These are phyloP conservation scores for Fusarium tricinctum DNA, from an alignment of 2,329 filamentous ascomycete species.

Conservation along the genomic window DNA sequence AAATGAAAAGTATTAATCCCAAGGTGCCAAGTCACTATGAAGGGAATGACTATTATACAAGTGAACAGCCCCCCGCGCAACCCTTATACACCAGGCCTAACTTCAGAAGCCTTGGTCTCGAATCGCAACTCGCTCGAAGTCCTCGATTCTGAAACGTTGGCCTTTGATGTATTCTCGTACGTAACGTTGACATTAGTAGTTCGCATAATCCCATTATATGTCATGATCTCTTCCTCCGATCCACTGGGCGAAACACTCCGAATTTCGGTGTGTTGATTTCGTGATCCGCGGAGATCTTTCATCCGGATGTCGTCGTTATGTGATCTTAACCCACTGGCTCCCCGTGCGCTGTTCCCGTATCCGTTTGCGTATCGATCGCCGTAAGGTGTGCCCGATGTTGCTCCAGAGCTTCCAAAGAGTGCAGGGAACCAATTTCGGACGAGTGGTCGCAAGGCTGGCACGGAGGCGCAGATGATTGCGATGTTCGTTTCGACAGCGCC, in stretches of 20 bases:
- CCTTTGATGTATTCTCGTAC: conserved; percentile 34
- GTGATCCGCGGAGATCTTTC: conserved; percentile 37
- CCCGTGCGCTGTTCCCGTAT: conserved; percentile 33
- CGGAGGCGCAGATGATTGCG: conserved; percentile 54
- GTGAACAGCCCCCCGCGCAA: too few species aligned
- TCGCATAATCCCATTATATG: conserved; percentile 57
- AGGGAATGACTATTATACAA: neutral
- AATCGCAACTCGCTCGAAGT: conserved; percentile 34
- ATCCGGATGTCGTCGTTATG: conserved; percentile 36
- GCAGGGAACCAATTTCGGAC: conserved; percentile 52
- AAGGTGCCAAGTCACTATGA: neutral
- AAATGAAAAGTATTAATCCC: too few species aligned
- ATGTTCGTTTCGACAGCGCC: conserved; percentile 56
- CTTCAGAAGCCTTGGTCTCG: conserved; percentile 24
- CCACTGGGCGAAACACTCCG: conserved; percentile 53
- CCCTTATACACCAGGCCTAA: conserved; percentile 13
- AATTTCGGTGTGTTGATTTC: conserved; percentile 53
- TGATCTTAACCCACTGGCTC: conserved; percentile 40
- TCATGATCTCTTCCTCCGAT: conserved; percentile 59
- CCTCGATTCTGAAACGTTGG: conserved; percentile 10
- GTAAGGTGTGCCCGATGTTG: conserved; percentile 26
- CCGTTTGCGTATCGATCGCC: conserved; percentile 25
- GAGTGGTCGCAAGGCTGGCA: conserved; percentile 55
- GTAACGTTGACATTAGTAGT: conserved; percentile 52
- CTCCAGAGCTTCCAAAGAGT: conserved; percentile 47